These are phyloP conservation scores for Pythium aquatile DNA, from an alignment of 352 stramenopile genomes.

Conservation along the genomic window DNA sequence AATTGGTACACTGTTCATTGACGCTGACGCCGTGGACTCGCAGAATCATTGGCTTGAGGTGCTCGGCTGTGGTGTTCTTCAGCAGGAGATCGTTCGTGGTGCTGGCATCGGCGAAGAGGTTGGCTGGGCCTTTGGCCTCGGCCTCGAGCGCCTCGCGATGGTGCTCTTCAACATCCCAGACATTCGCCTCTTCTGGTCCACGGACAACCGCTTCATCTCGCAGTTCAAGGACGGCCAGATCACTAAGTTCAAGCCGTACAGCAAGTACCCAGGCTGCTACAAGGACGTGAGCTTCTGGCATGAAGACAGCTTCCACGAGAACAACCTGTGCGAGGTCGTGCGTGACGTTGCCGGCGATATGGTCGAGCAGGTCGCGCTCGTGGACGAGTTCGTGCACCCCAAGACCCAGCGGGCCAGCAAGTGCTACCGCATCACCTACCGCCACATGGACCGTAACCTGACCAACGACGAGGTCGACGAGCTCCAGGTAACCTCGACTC, in stretches of 20 bases:
- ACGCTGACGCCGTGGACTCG: background rate
- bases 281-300: constrained; percentile 99
- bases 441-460: constrained; percentile 98
- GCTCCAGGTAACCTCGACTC: constrained; percentile 78
- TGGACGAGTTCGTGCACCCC: constrained; percentile 97
- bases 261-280: constrained; percentile 97
- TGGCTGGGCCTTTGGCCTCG: constrained; percentile 98
- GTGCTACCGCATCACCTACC: constrained; percentile 98
- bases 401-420: constrained; percentile 95
- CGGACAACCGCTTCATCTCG: constrained; percentile 93
- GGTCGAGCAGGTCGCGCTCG: constrained; percentile 92
- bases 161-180: constrained; percentile 99
- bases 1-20: background rate
- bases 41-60: constrained; percentile 98
- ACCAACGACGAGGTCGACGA: constrained; percentile 99
- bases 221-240: constrained; percentile 93
- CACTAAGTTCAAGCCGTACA: constrained; percentile 97
- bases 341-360: constrained; percentile 96
- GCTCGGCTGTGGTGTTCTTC: constrained; percentile 96
- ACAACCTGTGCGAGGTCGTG: constrained; percentile 98
- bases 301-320: constrained; percentile 88
- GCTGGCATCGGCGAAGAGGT: constrained; percentile 81
- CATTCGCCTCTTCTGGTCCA: constrained; percentile 99
- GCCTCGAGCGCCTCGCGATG: constrained; percentile 98
- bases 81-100: constrained; percentile 93